Evolutionary conservation across 208 protist species (phyloP).

Genomic region (Angomonas desouzai): DNA sequence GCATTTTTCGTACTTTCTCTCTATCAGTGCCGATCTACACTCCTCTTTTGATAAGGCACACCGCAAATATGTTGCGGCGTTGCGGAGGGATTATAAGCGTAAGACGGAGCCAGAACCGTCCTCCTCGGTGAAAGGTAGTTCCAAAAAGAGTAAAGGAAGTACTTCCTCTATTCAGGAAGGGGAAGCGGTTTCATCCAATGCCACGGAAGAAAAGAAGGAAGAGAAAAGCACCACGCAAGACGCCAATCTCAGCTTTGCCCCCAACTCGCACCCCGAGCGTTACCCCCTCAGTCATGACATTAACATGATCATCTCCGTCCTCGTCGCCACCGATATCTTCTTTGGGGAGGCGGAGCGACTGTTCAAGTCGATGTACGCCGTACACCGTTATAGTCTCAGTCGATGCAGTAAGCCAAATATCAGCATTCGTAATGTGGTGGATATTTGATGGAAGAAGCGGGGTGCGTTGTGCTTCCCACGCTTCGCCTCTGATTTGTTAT

Average conservation of each 20-base stretch:
- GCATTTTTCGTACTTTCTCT: constrained; percentile 43
- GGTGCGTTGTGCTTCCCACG: too few species aligned
- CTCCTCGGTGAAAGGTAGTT: not conserved
- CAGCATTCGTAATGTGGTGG: too few species aligned
- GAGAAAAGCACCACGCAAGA: not conserved
- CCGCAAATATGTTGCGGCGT: constrained; percentile 22
- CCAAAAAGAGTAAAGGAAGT: not conserved
- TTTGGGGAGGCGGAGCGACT: constrained; percentile 46
- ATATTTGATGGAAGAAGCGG: too few species aligned
- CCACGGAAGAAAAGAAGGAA: not conserved
- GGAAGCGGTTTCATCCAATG: too few species aligned
- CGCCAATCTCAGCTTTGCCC: not conserved
- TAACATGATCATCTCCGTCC: constrained; percentile 53
- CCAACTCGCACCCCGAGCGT: not conserved
- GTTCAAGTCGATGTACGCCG: constrained; percentile 38
- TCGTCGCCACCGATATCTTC: constrained; percentile 60
- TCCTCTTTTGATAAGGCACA: constrained; percentile 27
- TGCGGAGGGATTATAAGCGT: constrained; percentile 23
- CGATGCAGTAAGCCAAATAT: too few species aligned
- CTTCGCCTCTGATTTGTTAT: too few species aligned
- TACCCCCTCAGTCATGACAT: constrained; percentile 39
- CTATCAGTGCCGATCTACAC: constrained; percentile 26
- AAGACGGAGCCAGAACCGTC: constrained; percentile 5
- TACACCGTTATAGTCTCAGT: constrained; percentile 58
- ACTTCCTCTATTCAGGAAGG: not conserved